Evolutionary conservation across 148 eudicot genomes (phyloP).

Genomic region (Vaccinium corymbosum): DNA sequence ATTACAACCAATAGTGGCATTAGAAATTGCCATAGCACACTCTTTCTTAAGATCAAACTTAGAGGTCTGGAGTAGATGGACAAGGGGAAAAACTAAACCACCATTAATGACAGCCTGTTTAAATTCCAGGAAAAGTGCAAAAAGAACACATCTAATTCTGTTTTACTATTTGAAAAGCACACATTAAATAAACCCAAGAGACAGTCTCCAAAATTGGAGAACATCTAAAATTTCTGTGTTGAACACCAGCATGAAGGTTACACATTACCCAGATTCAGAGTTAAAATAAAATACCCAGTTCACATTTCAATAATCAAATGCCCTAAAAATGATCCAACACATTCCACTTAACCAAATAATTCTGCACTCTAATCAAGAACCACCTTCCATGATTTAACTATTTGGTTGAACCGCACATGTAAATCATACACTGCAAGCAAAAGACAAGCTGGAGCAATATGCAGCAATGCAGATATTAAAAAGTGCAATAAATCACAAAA

Average conservation of each 20-base stretch:
- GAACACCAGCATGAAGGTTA: not conserved
- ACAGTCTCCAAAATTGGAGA: not conserved
- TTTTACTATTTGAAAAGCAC: not conserved
- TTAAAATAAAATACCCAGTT: not conserved
- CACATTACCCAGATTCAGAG: not conserved
- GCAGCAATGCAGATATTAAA: not conserved
- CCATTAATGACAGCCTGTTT: too few relatives aligned
- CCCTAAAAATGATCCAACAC: not conserved
- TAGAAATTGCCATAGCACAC: too few relatives aligned
- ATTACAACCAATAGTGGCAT: too few relatives aligned
- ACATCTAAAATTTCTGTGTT: not conserved
- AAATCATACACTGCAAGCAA: not conserved
- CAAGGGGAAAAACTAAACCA: too few relatives aligned
- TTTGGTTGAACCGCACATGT: not conserved
- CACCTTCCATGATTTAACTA: not conserved
- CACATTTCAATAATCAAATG: not conserved
- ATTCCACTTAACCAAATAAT: not conserved
- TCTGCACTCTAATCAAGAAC: not conserved
- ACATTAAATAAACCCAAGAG: not conserved
- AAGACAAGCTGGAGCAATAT: not conserved
- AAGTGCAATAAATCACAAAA: too few relatives aligned
- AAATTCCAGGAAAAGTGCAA: not conserved
- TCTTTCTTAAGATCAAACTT: too few relatives aligned
- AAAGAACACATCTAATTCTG: not conserved
- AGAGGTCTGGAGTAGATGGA: too few relatives aligned